phyloP scores from a whole-genome alignment of 2,329 filamentous ascomycete species.

The Pseudocercospora vitis region DNA sequence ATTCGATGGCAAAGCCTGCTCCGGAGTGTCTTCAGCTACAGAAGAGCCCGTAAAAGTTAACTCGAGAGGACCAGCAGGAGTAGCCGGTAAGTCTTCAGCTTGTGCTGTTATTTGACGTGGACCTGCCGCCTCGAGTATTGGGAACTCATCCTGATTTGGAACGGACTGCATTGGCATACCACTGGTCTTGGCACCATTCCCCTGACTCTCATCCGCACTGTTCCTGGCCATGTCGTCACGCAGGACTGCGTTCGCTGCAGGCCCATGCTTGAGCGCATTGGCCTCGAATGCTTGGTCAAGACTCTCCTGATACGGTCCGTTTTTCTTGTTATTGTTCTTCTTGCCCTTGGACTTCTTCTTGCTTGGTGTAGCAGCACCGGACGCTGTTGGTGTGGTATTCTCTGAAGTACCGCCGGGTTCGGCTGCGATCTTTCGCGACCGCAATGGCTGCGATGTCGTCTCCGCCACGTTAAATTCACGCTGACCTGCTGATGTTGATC shows the following conservation, averaged over 20 bases:
- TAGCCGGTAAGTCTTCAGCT: no score
- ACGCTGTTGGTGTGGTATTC: slow-evolving; percentile 23
- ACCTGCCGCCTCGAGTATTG: background rate
- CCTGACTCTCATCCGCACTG: slow-evolving; percentile 5
- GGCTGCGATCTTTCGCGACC: background rate
- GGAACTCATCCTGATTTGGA: background rate
- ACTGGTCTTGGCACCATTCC: background rate
- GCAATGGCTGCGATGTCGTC: background rate
- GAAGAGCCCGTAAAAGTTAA: no score
- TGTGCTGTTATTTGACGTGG: background rate
- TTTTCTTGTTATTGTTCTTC: slow-evolving; percentile 22
- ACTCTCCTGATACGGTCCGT: slow-evolving; percentile 9
- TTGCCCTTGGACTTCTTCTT: slow-evolving; percentile 18
- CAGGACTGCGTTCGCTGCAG: background rate
- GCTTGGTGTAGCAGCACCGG: slow-evolving; percentile 25
- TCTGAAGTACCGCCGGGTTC: slow-evolving; percentile 8
- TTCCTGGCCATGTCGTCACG: background rate
- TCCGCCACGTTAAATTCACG: background rate
- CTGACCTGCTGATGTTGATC: background rate
- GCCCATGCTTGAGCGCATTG: slow-evolving; percentile 7
- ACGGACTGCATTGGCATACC: slow-evolving; percentile 6
- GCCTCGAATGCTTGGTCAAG: slow-evolving; percentile 5
- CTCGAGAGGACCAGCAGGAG: no score
- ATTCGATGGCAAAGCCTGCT: no score
- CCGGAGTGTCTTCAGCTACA: no score